Evolutionary conservation across 2,329 filamentous ascomycete species (phyloP).

Genomic region (Aspergillus tubingensis): DNA sequence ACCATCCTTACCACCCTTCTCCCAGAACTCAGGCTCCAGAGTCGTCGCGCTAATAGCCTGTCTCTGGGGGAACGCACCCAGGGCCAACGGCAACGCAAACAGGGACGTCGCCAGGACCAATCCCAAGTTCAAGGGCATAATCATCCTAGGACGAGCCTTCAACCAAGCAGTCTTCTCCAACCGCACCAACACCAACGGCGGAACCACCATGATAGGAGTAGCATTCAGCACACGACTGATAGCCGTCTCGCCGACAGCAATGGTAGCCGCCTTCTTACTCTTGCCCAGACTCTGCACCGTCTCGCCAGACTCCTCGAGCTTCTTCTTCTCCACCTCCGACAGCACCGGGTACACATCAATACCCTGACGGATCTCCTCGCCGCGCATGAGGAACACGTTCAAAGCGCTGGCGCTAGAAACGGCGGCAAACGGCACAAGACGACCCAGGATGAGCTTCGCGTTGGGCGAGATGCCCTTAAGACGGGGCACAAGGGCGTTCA

Average conservation of each 20-base stretch:
- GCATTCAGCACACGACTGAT: conserved; percentile 89
- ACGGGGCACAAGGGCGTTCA: conserved; percentile 86
- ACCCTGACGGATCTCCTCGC: conserved; percentile 88
- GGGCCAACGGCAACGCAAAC: conserved; percentile 82
- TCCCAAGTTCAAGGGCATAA: conserved; percentile 79
- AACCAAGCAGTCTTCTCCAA: conserved; percentile 85
- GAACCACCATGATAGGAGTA: conserved; percentile 95
- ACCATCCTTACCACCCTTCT: conserved; percentile 73
- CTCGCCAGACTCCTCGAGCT: conserved; percentile 64
- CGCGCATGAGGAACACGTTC: conserved; percentile 97
- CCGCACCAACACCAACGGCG: conserved; percentile 79
- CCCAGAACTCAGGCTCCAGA: conserved; percentile 85
- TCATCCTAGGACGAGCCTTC: conserved; percentile 71
- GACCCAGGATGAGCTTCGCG: conserved; percentile 72
- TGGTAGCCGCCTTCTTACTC: conserved; percentile 80
- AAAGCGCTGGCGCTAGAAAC: conserved; percentile 88
- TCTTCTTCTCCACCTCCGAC: conserved; percentile 66
- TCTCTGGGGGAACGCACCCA: conserved; percentile 89
- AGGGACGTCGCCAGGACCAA: conserved; percentile 85
- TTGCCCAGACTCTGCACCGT: conserved; percentile 76
- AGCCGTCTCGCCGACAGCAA: conserved; percentile 92
- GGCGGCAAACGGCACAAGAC: conserved; percentile 94
- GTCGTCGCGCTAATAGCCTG: conserved; percentile 75
- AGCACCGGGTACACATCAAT: conserved; percentile 90
- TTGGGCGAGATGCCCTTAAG: conserved; percentile 74